These are phyloP conservation scores for Seiridium unicorne DNA, from an alignment of 2,329 filamentous ascomycete species.

Conservation along the genomic window DNA sequence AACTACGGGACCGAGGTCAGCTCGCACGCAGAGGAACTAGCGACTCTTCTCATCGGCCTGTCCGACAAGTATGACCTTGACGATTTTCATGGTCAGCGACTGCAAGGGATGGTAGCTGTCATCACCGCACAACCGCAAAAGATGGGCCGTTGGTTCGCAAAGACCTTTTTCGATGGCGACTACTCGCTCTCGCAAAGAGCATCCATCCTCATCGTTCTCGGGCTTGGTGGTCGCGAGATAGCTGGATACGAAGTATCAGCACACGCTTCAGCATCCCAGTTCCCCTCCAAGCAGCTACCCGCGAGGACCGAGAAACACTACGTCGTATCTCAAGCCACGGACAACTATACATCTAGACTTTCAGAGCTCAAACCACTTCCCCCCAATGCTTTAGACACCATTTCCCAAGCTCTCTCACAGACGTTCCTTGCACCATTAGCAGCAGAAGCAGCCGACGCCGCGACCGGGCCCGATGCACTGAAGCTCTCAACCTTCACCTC, in stretches of 20 bases:
- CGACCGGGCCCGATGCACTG: conserved; percentile 76
- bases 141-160: conserved; percentile 82
- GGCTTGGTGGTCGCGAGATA: conserved; percentile 79
- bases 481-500: conserved; percentile 90
- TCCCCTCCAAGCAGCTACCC: conserved; percentile 80
- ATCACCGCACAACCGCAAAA: conserved; percentile 71
- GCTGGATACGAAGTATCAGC: conserved; percentile 69
- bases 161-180: conserved; percentile 87
- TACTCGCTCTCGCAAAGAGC: conserved; percentile 85
- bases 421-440: conserved; percentile 80
- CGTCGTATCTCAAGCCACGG: conserved; percentile 31
- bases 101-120: conserved; percentile 81
- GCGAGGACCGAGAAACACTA: conserved; percentile 73
- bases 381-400: conserved; percentile 61
- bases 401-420: conserved; percentile 67
- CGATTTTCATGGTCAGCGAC: conserved; percentile 69
- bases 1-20: conserved; percentile 85
- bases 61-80: conserved; percentile 84
- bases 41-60: conserved; percentile 71
- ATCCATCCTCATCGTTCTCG: conserved; percentile 77
- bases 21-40: conserved; percentile 80
- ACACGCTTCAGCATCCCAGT: conserved; percentile 51
- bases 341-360: conserved; percentile 19
- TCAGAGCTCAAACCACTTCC: conserved; percentile 50
- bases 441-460: conserved; percentile 74